Evolutionary conservation across 495 filamentous ascomycete genomes (phyloP), one percentile per base, ranked within the genome.

Genomic region (Pyrenula aspistea): DNA sequence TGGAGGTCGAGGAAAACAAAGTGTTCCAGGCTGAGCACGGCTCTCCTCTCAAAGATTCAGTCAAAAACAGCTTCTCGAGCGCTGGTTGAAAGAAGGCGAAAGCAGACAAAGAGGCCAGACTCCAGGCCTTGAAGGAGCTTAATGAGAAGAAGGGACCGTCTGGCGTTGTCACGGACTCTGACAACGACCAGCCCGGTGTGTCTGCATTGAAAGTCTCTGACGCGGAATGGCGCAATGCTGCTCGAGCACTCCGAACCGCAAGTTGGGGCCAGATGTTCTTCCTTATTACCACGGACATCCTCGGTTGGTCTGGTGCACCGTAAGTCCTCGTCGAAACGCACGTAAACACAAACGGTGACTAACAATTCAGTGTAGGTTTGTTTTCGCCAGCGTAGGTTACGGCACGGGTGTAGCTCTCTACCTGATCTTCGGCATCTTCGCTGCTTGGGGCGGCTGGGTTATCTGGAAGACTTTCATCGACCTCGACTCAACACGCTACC

Each of bases 241-340:
- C 65, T 47, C 65, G 77, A 25, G 77, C 77, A 2, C 54, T 75
- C 54, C 63, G 74, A 24, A 79, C 74, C 10, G 76, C 76, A 15
- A 67, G 69, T 21, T 78, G 75, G 75, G 74, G 73, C 22, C 65
- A 70, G 21, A 59, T 73, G 36, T 84, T 84, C 66, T 85, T 77
- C 62, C 71, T 85, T 52, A 83, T 85, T 58, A 83, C 81, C 1
- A 85, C 80, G 2, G 80, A 83, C 60, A 80, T 84, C 55, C 67
- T 85, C 10, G 81, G 81, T 42, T 79, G 79, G 20, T 78, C 70
- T 52, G 69, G 54, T 12, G 54, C 56, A 2, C 63, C 61, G 2
- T 67, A 60, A 36, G 61, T 42, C 31, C 31, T 42, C 31, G 31
- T 42, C 31, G 31, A 42, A 15, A 42, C 31, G 31, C 31, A 42